These are phyloP conservation scores for Pseudocercospora pini-densiflorae DNA, from an alignment of 2,329 filamentous ascomycete species.

Conservation along the genomic window DNA sequence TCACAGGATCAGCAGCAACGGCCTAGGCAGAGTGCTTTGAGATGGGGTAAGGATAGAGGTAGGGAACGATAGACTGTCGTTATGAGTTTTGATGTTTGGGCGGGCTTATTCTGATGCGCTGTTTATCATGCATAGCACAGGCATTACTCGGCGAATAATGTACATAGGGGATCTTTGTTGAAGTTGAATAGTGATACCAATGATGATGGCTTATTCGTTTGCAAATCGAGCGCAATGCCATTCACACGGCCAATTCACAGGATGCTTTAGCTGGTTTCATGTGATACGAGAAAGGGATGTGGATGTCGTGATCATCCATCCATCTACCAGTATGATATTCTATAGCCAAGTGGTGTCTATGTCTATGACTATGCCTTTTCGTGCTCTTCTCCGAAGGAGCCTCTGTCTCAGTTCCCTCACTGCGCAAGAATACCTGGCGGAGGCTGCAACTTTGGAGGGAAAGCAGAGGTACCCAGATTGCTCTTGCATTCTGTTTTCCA, in stretches of 20 bases:
- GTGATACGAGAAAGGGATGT: background rate
- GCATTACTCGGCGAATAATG: background rate
- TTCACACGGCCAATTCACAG: background rate
- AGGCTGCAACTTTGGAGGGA: constrained; percentile 23
- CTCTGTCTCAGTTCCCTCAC: background rate
- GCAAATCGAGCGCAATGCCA: background rate
- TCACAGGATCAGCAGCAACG: constrained; percentile 13
- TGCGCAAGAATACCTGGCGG: constrained; percentile 19
- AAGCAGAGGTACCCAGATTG: constrained; percentile 60
- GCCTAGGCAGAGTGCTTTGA: constrained; percentile 34
- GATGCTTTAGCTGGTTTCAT: background rate
- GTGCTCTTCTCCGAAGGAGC: background rate
- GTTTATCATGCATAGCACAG: constrained; percentile 1
- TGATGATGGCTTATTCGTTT: background rate
- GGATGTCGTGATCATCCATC: background rate
- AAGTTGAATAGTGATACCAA: background rate
- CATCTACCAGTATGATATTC: background rate
- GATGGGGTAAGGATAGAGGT: constrained; percentile 39
- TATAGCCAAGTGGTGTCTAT: background rate
- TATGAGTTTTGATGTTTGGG: background rate
- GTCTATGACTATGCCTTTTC: background rate
- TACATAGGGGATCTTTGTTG: background rate
- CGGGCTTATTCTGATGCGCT: background rate
- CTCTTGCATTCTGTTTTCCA: constrained; percentile 70
- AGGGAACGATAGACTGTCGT: constrained; percentile 7